Conservation (phyloP, 2,329 filamentous ascomycete genomes). For the Aspergillus unguis region DNA sequence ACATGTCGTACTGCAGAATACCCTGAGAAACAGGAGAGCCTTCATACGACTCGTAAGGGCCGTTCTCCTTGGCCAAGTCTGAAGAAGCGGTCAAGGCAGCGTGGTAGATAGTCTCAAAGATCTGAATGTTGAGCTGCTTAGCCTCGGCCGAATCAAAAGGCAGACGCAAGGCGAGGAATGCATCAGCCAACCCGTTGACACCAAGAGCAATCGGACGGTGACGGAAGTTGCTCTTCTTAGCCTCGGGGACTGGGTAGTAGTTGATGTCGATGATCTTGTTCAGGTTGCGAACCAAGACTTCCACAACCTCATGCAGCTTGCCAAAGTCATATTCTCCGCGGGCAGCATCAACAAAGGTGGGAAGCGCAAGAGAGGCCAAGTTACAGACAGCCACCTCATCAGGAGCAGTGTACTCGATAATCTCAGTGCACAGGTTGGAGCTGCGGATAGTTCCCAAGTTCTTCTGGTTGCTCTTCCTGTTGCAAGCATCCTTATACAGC, state of each 20-base stretch:
- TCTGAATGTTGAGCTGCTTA: conserved; percentile 90
- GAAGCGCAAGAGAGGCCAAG: conserved; percentile 87
- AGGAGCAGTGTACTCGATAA: conserved; percentile 93
- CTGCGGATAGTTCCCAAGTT: conserved; percentile 97
- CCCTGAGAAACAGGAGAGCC: conserved; percentile 93
- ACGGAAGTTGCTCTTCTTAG: conserved; percentile 92
- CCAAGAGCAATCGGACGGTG: conserved; percentile 94
- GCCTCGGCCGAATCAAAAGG: conserved; percentile 97
- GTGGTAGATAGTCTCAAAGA: conserved; percentile 99
- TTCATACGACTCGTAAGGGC: conserved; percentile 84
- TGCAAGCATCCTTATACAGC: conserved; percentile 98
- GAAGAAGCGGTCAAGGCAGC: conserved; percentile 85
- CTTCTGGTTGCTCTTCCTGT: conserved; percentile 99
- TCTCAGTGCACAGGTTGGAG: conserved; percentile 98
- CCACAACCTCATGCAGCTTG: conserved; percentile 90
- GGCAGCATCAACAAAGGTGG: conserved; percentile 83
- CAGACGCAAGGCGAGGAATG: conserved; percentile 93
- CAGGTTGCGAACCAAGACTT: conserved; percentile 89
- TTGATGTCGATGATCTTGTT: conserved; percentile 99
- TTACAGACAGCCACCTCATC: conserved; percentile 99
- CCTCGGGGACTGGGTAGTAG: conserved; percentile 95
- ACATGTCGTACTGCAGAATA: conserved; percentile 98
- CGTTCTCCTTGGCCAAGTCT: conserved; percentile 77
- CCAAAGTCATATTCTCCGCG: conserved; percentile 88
- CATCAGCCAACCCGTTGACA: conserved; percentile 96